A percentile compares a stretch with the other conserved stretches of the same genome.
phyloP scores from a whole-genome alignment of 2,329 filamentous ascomycete genomes.

The Beauveria sp. region DNA sequence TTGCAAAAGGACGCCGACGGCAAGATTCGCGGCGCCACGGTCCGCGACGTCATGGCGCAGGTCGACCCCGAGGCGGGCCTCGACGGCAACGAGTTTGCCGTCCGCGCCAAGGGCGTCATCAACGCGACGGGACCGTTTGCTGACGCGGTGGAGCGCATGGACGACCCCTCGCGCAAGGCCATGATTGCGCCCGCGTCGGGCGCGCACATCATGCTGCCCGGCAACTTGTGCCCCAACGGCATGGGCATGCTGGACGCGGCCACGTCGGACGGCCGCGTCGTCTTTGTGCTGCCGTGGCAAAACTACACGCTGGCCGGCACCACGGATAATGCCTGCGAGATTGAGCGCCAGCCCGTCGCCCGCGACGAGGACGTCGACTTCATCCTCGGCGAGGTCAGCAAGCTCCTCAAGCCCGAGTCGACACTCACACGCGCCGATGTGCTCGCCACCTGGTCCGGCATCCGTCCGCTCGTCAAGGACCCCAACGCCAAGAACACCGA shows the following conservation, averaged over 20 bases:
- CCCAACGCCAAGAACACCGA: conserved; percentile 76
- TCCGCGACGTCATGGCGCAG: conserved; percentile 50
- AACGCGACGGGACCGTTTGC: conserved; percentile 80
- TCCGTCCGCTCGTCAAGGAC: conserved; percentile 73
- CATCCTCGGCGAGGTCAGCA: conserved; percentile 71
- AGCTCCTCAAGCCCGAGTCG: conserved; percentile 69
- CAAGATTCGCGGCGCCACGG: conserved; percentile 58
- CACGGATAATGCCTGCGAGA: conserved; percentile 65
- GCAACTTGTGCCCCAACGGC: conserved; percentile 68
- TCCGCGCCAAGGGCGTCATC: conserved; percentile 72
- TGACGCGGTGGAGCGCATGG: conserved; percentile 73
- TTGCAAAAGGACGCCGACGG: conserved; percentile 65
- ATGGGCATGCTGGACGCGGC: conserved; percentile 78
- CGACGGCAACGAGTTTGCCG: conserved; percentile 47
- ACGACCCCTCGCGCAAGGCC: conserved; percentile 59
- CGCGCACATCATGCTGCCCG: conserved; percentile 75
- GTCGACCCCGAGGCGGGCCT: conserved; percentile 49
- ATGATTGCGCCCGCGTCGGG: conserved; percentile 76
- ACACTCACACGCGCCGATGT: conserved; percentile 68
- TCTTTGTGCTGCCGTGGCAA: conserved; percentile 84
- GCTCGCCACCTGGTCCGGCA: conserved; percentile 72
- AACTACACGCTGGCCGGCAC: conserved; percentile 80
- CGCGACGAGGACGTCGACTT: conserved; percentile 73
- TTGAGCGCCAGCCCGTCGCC: conserved; percentile 63
- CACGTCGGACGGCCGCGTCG: conserved; percentile 78